Percentiles rank a stretch among this genome's conserved stretches.
phyloP scores from a whole-genome alignment of 495 filamentous ascomycete species.

The Thozetella sp. region DNA sequence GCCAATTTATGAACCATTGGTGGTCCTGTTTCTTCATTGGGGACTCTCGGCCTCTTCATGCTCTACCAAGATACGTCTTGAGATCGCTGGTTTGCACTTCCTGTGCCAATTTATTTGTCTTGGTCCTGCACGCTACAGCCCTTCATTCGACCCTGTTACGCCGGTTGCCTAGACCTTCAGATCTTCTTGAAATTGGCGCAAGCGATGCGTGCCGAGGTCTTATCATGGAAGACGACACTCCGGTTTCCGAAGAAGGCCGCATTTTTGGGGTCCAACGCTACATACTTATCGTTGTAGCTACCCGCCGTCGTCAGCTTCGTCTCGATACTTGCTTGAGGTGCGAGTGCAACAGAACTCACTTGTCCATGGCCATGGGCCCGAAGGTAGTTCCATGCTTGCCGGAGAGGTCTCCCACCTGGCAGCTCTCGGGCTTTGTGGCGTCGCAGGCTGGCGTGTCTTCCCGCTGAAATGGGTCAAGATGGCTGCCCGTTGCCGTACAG shows the following conservation, averaged over 20 bases:
- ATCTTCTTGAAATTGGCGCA: constrained; percentile 64
- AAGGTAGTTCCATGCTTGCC: constrained; percentile 77
- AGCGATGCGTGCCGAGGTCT: constrained; percentile 62
- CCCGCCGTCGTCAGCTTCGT: too few relatives aligned
- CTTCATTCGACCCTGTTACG: too few relatives aligned
- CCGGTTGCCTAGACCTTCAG: too few relatives aligned
- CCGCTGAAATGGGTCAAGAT: constrained; percentile 55
- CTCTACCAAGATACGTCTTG: too few relatives aligned
- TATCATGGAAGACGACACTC: constrained; percentile 72
- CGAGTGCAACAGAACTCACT: constrained; percentile 9
- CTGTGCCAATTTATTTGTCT: too few relatives aligned
- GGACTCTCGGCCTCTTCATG: too few relatives aligned
- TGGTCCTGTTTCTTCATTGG: too few relatives aligned
- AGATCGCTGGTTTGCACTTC: too few relatives aligned
- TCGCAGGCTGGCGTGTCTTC: constrained; percentile 68
- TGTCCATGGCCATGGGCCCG: constrained; percentile 36
- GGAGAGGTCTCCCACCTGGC: constrained; percentile 79
- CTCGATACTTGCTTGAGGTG: background rate
- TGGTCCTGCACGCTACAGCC: too few relatives aligned
- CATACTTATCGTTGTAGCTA: constrained; percentile 68
- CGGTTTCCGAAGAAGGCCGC: constrained; percentile 75
- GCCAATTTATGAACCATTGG: too few relatives aligned
- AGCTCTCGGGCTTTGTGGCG: constrained; percentile 59
- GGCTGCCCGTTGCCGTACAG: constrained; percentile 69
- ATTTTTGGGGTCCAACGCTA: constrained; percentile 56